These are phyloP conservation scores for Cutaneotrichosporon cavernicola DNA, from an alignment of 1,284 basidiomycete genomes.

Conservation along the genomic window DNA sequence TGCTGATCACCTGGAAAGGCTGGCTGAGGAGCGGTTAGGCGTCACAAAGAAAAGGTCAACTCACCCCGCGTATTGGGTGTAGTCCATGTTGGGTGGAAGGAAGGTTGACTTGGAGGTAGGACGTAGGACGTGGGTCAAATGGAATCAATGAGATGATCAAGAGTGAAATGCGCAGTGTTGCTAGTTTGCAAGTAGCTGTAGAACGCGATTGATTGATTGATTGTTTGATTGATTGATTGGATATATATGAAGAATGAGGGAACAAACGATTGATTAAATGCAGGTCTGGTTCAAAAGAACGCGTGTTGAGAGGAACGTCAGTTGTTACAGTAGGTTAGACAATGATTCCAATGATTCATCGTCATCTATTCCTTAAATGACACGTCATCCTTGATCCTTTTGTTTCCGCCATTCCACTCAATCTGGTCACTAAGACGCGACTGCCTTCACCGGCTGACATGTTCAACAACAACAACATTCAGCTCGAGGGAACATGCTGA, in stretches of 20 bases:
- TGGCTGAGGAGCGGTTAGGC: slow-evolving; percentile 29
- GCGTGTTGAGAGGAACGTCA: too few species aligned
- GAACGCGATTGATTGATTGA: too few species aligned
- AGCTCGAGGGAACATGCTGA: background rate
- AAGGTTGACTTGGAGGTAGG: background rate
- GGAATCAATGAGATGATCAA: background rate
- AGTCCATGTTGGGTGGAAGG: slow-evolving; percentile 34
- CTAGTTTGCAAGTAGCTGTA: too few species aligned
- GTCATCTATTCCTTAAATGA: background rate
- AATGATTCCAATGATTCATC: too few species aligned
- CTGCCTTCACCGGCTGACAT: background rate
- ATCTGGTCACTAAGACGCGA: background rate
- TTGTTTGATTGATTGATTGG: too few species aligned
- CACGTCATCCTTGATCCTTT: background rate
- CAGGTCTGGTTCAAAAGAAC: too few species aligned
- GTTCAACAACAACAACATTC: slow-evolving; percentile 5
- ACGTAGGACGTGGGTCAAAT: background rate
- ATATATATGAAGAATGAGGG: too few species aligned
- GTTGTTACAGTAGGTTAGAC: too few species aligned
- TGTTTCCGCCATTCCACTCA: background rate
- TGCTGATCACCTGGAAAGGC: slow-evolving; percentile 52
- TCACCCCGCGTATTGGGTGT: slow-evolving; percentile 45
- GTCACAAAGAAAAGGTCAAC: background rate
- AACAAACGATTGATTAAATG: too few species aligned
- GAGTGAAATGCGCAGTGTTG: background rate